A percentile compares a stretch with the other conserved stretches of the same genome.
phyloP scores from a whole-genome alignment of 306 rosid species.

The Nissolia schottii region DNA sequence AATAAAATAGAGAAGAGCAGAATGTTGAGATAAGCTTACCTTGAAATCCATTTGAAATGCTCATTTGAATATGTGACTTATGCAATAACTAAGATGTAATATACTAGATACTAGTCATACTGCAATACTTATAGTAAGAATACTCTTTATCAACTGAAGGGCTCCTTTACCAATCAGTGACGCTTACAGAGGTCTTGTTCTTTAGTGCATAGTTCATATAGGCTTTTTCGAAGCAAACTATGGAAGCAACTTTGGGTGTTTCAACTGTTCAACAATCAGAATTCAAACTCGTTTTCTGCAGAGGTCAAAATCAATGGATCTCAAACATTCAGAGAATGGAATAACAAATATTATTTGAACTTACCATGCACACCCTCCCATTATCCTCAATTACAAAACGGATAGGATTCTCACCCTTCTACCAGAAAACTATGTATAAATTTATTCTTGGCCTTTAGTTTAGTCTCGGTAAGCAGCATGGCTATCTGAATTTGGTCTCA shows the following conservation, averaged over 20 bases:
- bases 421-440: neutral
- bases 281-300: neutral
- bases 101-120: too few relatives aligned
- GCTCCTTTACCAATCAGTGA: neutral
- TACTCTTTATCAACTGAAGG: neutral
- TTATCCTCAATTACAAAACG: neutral
- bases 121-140: neutral
- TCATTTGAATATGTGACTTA: neutral
- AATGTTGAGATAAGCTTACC: neutral
- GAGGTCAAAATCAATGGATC: neutral
- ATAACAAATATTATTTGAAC: neutral
- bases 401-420: neutral
- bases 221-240: too few relatives aligned
- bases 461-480: neutral
- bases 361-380: neutral
- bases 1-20: neutral
- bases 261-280: neutral
- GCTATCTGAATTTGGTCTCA: neutral
- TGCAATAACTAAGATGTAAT: neutral
- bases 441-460: neutral
- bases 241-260: neutral
- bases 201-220: too few relatives aligned
- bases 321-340: neutral
- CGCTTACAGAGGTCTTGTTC: neutral
- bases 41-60: neutral